Evolutionary conservation across 2,329 filamentous ascomycete genomes (phyloP), one percentile per base, ranked within the genome.

Genomic region (Aspergillus aculeatus): DNA sequence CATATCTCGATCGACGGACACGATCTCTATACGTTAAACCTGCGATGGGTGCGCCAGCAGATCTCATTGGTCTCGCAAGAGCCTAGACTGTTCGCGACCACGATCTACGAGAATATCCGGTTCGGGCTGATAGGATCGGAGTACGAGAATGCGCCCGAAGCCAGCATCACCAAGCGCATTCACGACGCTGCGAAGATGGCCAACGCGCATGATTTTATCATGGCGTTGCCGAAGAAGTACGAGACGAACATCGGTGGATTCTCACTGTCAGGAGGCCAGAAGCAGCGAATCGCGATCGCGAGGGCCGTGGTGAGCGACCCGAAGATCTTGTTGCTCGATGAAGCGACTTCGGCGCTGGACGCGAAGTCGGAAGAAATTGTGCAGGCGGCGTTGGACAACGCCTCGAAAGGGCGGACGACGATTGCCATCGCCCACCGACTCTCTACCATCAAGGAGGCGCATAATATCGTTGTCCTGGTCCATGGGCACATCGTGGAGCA

Each of bases 51-150:
- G 70, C n/a, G 74, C 82, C 65, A 71, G 85, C 31, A 77, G n/a
- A 91, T 96, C 68, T 86, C 91, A 0, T 82, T 96, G 3, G 92
- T 96, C 57, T 90, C 89, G 58, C 92, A 96, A 71, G 92, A 96
- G 69, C 91, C 92, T 0, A 88, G 89, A 0, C 82, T 96, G 0
- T 96, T 96, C 72, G 87, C 87, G 54, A 91, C 88, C 0, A 91
- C 90, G 0, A 94, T 96, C 65, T 91, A 83, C 71, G 84, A 90
- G 55, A 96, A 96, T 74, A 96, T 96, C 58, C 78, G 77, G 1
- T 73, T 78, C 31, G 81, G 81, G 0, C 69, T 83, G 0, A 71
- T 79, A 23, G 92, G 92, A 47, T 93, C 90, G 0, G 78, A 83
- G 59, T 83, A 85, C 61, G 89, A 93, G 72, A 63, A 83, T 53